Base-by-base conservation (phyloP, 805 yeast genomes). In the Dipodascus albidus region DNA sequence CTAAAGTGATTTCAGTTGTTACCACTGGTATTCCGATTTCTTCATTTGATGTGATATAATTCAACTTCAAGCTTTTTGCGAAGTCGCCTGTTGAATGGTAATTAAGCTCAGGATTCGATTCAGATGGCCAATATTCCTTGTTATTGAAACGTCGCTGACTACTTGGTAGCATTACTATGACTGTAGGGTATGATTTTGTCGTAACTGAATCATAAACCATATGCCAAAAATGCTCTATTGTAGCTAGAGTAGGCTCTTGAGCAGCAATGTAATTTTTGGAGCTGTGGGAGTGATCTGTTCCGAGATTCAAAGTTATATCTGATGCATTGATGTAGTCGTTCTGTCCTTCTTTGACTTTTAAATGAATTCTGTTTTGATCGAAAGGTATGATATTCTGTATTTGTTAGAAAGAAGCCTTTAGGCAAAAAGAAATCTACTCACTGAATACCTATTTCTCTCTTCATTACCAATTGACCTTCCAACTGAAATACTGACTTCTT, bases 241-340 rank as follows among this genome's bases (percentile, higher is more conserved):
- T 91, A 41, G 76, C 75, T 1, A 64, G 66, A 55, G 86, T 67
- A 1, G 99, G 99, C 1, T 96, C 99, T 66, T 91, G 96, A 0
- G 95, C 78, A 0, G 96, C 96, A 60, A 90, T 86, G 53, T 67
- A 70, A 2, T 60, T 56, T 49, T 66, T 60, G 49, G 23, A 49
- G 19, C 42, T 50, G 59, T 77, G 79, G 52, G 72, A 73, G 48
- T 68, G 55, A 61, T 50, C 47, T 75, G 60, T 59, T 19, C 60
- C 63, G 59, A 65, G 59, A 62, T 74, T 60, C 66, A 73, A 60
- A 62, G 74, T 62, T 59, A 87, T 67, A 68, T 87, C 85, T 22
- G 90, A 87, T 0, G 98, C 99, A 68, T 90, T 90, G 61, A 90
- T 87, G 66, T 90, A 90, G 64, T 83, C 87, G 54, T 66, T 63